Evolutionary conservation across 2,329 filamentous ascomycete species (phyloP).

Genomic region (Albophoma yamanashiensis): DNA sequence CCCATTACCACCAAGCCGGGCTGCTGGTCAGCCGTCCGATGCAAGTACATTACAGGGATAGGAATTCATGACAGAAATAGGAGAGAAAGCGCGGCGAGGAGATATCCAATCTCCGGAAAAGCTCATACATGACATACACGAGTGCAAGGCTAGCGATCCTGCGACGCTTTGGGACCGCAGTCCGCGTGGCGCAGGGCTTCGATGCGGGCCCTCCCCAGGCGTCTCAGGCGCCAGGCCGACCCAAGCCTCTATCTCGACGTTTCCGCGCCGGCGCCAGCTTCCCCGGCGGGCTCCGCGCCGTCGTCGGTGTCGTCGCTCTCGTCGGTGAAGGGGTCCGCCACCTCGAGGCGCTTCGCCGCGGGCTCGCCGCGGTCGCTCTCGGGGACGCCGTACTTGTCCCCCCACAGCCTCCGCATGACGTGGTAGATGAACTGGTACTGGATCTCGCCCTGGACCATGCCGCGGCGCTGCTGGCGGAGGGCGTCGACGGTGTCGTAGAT

Average conservation of each 20-base stretch:
- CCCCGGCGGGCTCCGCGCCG: slow-evolving; percentile 1
- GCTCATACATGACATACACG: neutral
- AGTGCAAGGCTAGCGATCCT: too few relatives aligned
- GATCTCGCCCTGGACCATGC: slow-evolving; percentile 85
- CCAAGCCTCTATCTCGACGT: slow-evolving; percentile 1
- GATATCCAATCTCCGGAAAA: neutral
- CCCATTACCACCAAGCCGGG: neutral
- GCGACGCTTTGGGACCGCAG: neutral
- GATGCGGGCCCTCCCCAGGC: neutral
- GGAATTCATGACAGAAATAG: neutral
- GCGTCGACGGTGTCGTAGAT: slow-evolving; percentile 70
- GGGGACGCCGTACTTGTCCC: slow-evolving; percentile 46
- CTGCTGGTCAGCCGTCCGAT: neutral
- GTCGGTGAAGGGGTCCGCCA: slow-evolving; percentile 30
- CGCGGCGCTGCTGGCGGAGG: slow-evolving; percentile 77
- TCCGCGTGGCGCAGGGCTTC: neutral
- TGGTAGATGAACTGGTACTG: slow-evolving; percentile 88
- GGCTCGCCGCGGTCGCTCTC: slow-evolving; percentile 29
- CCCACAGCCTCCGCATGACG: slow-evolving; percentile 65
- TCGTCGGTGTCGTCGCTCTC: slow-evolving; percentile 15
- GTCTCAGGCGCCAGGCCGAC: neutral
- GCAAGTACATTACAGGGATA: neutral
- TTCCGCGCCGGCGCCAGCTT: slow-evolving; percentile 2
- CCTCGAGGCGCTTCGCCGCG: slow-evolving; percentile 42
- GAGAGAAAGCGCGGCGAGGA: neutral